Percentiles rank a stretch among this genome's conserved stretches.
Evolutionary conservation across 2,329 filamentous ascomycete genomes (phyloP).

Genomic region (Claviceps citrina): DNA sequence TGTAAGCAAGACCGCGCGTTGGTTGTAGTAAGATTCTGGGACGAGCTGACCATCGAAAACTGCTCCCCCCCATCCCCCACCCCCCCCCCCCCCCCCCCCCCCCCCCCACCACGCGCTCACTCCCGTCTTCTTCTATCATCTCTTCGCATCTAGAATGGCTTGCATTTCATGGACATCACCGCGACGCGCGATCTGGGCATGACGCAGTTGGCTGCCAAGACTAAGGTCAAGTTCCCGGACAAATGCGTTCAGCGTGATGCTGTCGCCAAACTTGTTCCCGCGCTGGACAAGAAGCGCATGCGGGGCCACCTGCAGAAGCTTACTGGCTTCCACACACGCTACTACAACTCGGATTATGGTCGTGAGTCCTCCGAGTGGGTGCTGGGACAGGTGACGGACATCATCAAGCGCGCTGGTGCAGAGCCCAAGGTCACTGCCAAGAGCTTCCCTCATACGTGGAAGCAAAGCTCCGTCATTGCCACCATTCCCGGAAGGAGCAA

Average conservation of each 20-base stretch:
- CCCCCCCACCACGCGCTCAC: too few relatives aligned
- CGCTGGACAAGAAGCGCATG: slow-evolving; percentile 65
- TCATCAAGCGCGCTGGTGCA: slow-evolving; percentile 57
- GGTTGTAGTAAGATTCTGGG: not conserved
- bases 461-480: slow-evolving; percentile 80
- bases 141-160: slow-evolving; percentile 47
- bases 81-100: too few relatives aligned
- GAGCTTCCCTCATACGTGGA: slow-evolving; percentile 71
- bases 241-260: slow-evolving; percentile 49
- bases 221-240: slow-evolving; percentile 45
- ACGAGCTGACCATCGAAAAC: not conserved
- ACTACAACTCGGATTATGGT: slow-evolving; percentile 67
- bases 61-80: not conserved
- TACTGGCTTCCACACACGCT: slow-evolving; percentile 65
- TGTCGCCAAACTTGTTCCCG: slow-evolving; percentile 49
- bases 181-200: slow-evolving; percentile 46
- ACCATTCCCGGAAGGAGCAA: slow-evolving; percentile 76
- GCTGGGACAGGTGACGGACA: slow-evolving; percentile 54
- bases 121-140: not conserved
- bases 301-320: slow-evolving; percentile 61
- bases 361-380: slow-evolving; percentile 81
- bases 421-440: slow-evolving; percentile 51
- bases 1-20: slow-evolving; percentile 33
- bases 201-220: slow-evolving; percentile 18
- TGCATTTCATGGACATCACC: slow-evolving; percentile 92